phyloP scores from a whole-genome alignment of 345 rosid species.

The Lepidium didymum region DNA sequence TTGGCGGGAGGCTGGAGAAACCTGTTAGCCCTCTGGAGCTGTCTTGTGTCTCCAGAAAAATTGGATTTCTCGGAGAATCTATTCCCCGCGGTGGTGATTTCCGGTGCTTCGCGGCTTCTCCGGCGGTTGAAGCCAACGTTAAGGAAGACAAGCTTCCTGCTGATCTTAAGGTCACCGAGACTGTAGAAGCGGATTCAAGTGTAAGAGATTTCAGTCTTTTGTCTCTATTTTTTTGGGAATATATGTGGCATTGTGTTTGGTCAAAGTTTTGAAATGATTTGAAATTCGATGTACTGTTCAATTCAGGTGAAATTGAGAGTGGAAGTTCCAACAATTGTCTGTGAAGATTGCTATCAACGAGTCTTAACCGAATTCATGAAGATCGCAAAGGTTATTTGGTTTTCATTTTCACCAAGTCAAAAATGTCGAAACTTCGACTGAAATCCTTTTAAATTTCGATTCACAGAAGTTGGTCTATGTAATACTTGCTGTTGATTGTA shows the following conservation, averaged over 20 bases:
- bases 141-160: slow-evolving; percentile 67
- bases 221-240: background rate
- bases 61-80: slow-evolving; percentile 2
- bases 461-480: background rate
- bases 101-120: slow-evolving; percentile 29
- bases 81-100: background rate
- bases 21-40: slow-evolving; percentile 22
- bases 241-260: background rate
- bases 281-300: background rate
- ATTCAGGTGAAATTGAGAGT: slow-evolving; percentile 64
- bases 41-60: slow-evolving; percentile 34
- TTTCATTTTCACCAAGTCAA: background rate
- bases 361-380: slow-evolving; percentile 65
- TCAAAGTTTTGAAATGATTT: background rate
- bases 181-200: slow-evolving; percentile 54
- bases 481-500: background rate
- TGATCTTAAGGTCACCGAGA: slow-evolving; percentile 52
- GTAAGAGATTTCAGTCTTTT: slow-evolving; percentile 34
- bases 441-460: background rate
- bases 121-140: slow-evolving; percentile 34
- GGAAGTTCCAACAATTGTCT: slow-evolving; percentile 60
- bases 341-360: slow-evolving; percentile 71
- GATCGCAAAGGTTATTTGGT: slow-evolving; percentile 50
- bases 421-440: background rate
- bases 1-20: slow-evolving; percentile 17